Evolutionary conservation across 768 basidiomycete species (phyloP), one percentile per base, ranked within the genome.

Genomic region (Boletellus ananiceps): DNA sequence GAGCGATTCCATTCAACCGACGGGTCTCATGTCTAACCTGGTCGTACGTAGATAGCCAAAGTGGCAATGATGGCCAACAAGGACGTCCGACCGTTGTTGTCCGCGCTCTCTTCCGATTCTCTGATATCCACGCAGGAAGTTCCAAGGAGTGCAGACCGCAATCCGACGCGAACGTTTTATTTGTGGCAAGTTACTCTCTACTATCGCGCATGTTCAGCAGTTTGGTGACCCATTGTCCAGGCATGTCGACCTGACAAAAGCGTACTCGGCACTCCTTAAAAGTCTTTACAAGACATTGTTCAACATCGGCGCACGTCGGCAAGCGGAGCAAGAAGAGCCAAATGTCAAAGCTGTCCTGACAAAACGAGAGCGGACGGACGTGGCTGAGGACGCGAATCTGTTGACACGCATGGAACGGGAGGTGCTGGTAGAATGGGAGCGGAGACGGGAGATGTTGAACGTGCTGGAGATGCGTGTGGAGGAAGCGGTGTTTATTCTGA

Each of bases 61-160:
- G 75, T 86, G 43, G 89, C 91, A 15, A 91, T 99, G 89, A 87
- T 98, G 76, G 80, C 90, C 2, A 76, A 86, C 31, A 92, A 90
- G 64, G 88, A 93, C 55, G 86, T 89, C 46, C 84, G 94, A 45
- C 83, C 86, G 11, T 70, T 91, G 39, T 74, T 97, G 46, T 79
- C 88, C 16, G 80, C 82, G 3, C 78, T 99, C 43, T 83, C 91
- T 12, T 75, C 83, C 2, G 84, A 94, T 61, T 85, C 83, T 31
- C 64, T 98, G 46, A 83, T 98, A 58, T 91, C 88, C 61, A 85
- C 88, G 11, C 93, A 96, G 71, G 94, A 97, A 68, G 86, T 97
- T 2, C 88, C 96, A 5, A 88, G 87, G 68, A 88, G 84, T 57
- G 84, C 87, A 18, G 93, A 95, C 64, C 86, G 93, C 41, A 90